Base-by-base conservation (phyloP, 2,329 filamentous ascomycete species). In the Delphinella strobiligena region DNA sequence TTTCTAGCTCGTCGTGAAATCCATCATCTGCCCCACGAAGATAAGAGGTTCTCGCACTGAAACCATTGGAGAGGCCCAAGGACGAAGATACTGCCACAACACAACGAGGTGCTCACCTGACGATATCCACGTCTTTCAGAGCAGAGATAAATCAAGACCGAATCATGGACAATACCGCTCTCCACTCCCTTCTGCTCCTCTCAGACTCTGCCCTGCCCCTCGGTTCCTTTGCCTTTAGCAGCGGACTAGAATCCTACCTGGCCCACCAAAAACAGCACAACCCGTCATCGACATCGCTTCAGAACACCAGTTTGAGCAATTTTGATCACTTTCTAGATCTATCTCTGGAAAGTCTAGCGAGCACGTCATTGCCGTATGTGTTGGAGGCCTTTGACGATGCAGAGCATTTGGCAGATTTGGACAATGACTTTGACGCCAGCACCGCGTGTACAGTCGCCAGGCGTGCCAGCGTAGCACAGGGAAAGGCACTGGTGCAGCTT, bases 171-270 rank as follows among this genome's bases (percentile, higher is more conserved):
- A 27, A 27, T 12, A 7, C 22, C 7, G 22, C 59, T 17, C 55
- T 71, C 19, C 84, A 89, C 60, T 79, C 81, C 48, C 73, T 87
- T 29, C 74, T 89, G 22, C 69, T 91, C 3, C 76, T 89, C 36
- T 76, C 84, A 35, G 84, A 91, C 65, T 88, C 84, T 1, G 82
- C 82, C 11, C 74, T 91, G 2, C 84, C 84, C 1, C 69, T 91
- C 0, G 84, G 84, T 42, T 85, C 83, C n/a, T 91, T 91, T 62
- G 84, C 84, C 52, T 91, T 89, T 65, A 84, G 78, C 65, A 82
- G 76, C 49, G 83, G 83, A 3, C 72, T 91, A 12, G 84, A 91
- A 62, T 89, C 83, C 31, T 89, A 81, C 58, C 75, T 88, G 14
- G 79, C 80, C 3, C 84, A 91, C 64, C 48, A 51, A 36, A 54